Conservation (phyloP, 345 rosid genomes). For the Bruguiera sexangula region DNA sequence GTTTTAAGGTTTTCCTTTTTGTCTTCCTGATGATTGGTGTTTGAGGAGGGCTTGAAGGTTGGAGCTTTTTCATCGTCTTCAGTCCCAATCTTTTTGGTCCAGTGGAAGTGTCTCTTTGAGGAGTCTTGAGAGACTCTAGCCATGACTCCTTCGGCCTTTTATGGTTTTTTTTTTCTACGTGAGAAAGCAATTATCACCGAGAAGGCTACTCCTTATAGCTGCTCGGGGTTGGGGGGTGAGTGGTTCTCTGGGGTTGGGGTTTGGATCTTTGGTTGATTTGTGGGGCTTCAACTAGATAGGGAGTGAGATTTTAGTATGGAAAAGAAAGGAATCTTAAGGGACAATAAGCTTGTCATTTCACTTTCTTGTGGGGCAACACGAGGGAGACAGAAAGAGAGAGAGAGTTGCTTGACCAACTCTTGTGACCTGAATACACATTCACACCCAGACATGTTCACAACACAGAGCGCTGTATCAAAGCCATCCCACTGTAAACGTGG, state of each 20-base stretch:
- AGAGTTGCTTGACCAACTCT: conserved; percentile 51
- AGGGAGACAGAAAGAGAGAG: conserved; percentile 23
- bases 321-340: conserved; percentile 17
- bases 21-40: conserved; percentile 24
- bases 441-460: conserved; percentile 1
- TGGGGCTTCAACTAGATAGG: not conserved
- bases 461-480: not conserved
- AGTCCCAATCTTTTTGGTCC: conserved; percentile 71
- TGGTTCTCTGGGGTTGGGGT: not conserved
- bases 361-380: conserved; percentile 61
- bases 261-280: not conserved
- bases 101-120: conserved; percentile 74
- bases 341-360: conserved; percentile 35
- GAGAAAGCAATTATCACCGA: not conserved
- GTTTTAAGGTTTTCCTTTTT: conserved; percentile 16
- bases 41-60: conserved; percentile 34
- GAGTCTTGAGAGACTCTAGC: conserved; percentile 45
- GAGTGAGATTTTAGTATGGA: not conserved
- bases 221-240: not conserved
- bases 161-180: too few species aligned
- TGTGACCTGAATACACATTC: conserved; percentile 50
- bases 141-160: conserved; percentile 5
- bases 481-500: conserved; percentile 1
- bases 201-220: not conserved
- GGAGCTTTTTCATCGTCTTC: conserved; percentile 45